These are phyloP conservation scores for Tolypocladium inflatum DNA, from an alignment of 2,329 filamentous ascomycete genomes.

Conservation along the genomic window DNA sequence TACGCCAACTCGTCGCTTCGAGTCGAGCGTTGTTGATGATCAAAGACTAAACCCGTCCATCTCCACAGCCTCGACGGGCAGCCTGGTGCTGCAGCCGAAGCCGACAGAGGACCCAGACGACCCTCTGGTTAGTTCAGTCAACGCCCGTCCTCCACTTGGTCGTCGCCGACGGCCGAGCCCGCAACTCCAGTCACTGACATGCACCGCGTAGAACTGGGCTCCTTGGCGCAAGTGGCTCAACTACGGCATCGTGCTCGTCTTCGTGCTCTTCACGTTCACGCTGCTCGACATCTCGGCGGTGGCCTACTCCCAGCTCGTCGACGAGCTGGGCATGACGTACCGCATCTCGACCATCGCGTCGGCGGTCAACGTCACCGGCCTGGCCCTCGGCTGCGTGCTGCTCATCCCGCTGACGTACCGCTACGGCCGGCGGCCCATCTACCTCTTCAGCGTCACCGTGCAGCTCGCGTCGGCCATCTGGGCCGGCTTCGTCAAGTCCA, in stretches of 20 bases:
- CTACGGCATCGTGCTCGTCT: background rate
- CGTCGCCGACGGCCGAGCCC: background rate
- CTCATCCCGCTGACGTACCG: constrained; percentile 13
- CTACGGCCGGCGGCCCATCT: constrained; percentile 13
- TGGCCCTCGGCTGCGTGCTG: constrained; percentile 11
- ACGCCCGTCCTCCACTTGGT: background rate
- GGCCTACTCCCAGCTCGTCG: background rate
- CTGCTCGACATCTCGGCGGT: background rate
- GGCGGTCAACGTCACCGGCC: constrained; percentile 6
- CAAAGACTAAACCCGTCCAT: background rate
- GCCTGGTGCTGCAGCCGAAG: background rate
- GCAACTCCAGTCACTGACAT: background rate
- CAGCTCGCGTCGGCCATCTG: constrained; percentile 27
- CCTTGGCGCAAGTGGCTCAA: background rate
- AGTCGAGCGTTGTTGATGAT: background rate
- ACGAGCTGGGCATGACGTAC: background rate
- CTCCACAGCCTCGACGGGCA: background rate
- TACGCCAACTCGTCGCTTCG: background rate
- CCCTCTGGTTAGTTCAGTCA: constrained; percentile 2
- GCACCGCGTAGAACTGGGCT: background rate
- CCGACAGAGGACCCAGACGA: background rate
- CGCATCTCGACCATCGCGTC: background rate
- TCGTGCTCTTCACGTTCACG: background rate
- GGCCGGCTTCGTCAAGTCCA: constrained; percentile 30
- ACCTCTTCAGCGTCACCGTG: constrained; percentile 24